Evolutionary conservation across 2,329 filamentous ascomycete species (phyloP).

Genomic region (Gyromitra esculenta): DNA sequence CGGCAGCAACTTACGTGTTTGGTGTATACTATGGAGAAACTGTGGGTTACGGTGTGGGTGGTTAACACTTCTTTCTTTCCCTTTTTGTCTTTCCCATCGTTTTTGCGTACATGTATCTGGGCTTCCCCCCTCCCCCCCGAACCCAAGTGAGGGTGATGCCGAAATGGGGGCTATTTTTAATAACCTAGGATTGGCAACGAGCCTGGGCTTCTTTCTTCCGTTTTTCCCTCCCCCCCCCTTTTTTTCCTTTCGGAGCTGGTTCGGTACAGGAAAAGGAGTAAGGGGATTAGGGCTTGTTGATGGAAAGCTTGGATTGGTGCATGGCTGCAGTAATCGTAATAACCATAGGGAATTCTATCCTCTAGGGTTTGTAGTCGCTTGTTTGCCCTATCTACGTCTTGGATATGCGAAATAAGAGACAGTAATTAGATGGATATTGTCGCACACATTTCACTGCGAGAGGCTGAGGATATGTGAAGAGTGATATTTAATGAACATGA

Average conservation of each 20-base stretch:
- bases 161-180: not conserved
- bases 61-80: not conserved
- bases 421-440: not conserved
- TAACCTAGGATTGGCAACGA: not conserved
- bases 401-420: not conserved
- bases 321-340: not conserved
- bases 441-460: not conserved
- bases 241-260: not conserved
- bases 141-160: not conserved
- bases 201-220: not conserved
- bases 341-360: not conserved
- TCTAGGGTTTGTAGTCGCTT: not conserved
- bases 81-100: not conserved
- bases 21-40: slow-evolving; percentile 1
- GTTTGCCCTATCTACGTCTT: not conserved
- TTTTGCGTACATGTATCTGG: not conserved
- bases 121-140: not conserved
- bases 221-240: not conserved
- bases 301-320: not conserved
- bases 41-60: not conserved
- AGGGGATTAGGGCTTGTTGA: not conserved
- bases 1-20: not conserved
- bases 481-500: not conserved
- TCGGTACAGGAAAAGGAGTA: not conserved
- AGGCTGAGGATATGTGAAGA: not conserved